Percentiles rank a stretch among this genome's conserved stretches.
Conservation (phyloP, 2,329 filamentous ascomycete genomes). For the Zymoseptoria pseudotritici region DNA sequence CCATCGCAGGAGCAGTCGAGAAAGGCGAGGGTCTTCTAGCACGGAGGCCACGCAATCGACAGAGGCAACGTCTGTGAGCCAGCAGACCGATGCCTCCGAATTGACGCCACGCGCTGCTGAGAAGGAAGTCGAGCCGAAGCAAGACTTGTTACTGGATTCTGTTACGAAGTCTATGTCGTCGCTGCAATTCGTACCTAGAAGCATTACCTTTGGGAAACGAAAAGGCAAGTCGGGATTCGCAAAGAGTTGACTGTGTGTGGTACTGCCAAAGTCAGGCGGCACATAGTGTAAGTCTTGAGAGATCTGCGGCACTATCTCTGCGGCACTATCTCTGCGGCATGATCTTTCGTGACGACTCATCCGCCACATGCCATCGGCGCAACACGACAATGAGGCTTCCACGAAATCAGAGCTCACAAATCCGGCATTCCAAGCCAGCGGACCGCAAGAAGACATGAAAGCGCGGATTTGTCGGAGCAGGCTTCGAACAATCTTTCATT, state of each 20-base stretch:
- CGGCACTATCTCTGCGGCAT: too few relatives aligned
- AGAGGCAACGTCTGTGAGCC: constrained; percentile 16
- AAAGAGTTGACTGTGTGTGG: constrained; percentile 10
- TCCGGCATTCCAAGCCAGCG: too few relatives aligned
- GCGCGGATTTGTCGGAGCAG: too few relatives aligned
- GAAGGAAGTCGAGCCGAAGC: neutral
- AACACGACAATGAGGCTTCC: too few relatives aligned
- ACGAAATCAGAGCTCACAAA: too few relatives aligned
- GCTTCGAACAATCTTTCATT: too few relatives aligned
- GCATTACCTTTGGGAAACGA: constrained; percentile 18
- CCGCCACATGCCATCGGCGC: too few relatives aligned
- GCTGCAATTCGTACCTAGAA: constrained; percentile 18
- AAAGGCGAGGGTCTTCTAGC: constrained; percentile 13
- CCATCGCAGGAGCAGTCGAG: constrained; percentile 27
- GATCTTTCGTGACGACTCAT: too few relatives aligned
- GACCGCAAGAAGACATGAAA: too few relatives aligned
- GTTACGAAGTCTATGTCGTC: constrained; percentile 19
- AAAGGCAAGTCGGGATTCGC: constrained; percentile 20
- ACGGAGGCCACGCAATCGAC: constrained; percentile 17
- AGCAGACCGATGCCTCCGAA: constrained; percentile 3
- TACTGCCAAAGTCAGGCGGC: neutral
- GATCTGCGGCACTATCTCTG: too few relatives aligned
- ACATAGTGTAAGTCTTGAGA: neutral
- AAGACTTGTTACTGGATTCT: constrained; percentile 8
- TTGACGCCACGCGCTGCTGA: neutral